Percentiles rank a stretch among this genome's conserved stretches.
Evolutionary conservation across 768 basidiomycete species (phyloP).

Genomic region (Lactarius sanguifluus): DNA sequence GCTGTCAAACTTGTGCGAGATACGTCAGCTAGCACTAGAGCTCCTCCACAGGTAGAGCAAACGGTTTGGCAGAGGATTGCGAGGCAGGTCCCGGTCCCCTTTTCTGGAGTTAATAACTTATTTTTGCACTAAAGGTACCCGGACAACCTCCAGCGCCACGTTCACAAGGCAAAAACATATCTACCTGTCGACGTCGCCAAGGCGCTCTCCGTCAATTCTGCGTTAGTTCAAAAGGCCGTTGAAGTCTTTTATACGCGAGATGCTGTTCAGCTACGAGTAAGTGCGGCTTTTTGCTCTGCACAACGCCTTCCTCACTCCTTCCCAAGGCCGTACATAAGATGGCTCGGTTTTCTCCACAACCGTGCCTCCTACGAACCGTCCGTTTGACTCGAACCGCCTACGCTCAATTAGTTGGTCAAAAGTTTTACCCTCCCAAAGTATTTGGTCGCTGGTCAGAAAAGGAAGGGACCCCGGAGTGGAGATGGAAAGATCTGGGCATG

Average conservation of each 20-base stretch:
- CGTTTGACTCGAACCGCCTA: constrained; percentile 89
- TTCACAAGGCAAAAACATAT: constrained; percentile 76
- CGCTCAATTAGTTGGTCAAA: constrained; percentile 89
- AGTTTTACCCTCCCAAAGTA: constrained; percentile 86
- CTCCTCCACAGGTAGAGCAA: constrained; percentile 59
- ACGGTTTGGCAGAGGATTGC: constrained; percentile 69
- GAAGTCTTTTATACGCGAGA: constrained; percentile 97
- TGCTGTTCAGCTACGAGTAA: constrained; percentile 81
- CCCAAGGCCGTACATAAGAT: constrained; percentile 81
- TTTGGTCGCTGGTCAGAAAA: constrained; percentile 73
- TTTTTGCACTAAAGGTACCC: constrained; percentile 59
- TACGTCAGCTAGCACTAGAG: constrained; percentile 51
- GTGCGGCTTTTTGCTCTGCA: constrained; percentile 30
- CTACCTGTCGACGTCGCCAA: constrained; percentile 79
- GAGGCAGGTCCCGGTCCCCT: constrained; percentile 43
- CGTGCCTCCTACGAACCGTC: constrained; percentile 59
- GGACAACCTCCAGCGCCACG: constrained; percentile 55
- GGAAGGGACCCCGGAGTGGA: constrained; percentile 66
- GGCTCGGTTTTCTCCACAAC: constrained; percentile 81
- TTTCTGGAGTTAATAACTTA: constrained; percentile 12
- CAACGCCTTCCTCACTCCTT: background rate
- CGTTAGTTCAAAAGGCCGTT: constrained; percentile 80
- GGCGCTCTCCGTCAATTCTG: constrained; percentile 60
- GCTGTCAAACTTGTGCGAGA: constrained; percentile 65
- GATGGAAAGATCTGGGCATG: constrained; percentile 86